phyloP scores from a whole-genome alignment of 2,329 filamentous ascomycete genomes.

The Exophiala bonariae region DNA sequence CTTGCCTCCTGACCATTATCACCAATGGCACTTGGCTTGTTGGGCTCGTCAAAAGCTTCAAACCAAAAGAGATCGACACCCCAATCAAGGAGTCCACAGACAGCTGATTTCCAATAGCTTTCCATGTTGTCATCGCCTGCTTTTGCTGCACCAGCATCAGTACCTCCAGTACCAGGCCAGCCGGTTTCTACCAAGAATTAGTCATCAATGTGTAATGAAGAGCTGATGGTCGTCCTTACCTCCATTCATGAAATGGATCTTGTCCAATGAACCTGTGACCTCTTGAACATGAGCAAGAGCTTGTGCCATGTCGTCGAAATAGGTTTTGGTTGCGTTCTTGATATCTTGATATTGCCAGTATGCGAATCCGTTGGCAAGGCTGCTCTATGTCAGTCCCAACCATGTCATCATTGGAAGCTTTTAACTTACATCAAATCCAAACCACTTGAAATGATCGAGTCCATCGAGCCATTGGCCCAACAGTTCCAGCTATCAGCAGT shows the following conservation, averaged over 20 bases:
- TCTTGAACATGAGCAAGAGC: slow-evolving; percentile 64
- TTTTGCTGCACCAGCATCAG: slow-evolving; percentile 61
- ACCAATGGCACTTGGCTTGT: slow-evolving; percentile 66
- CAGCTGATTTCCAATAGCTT: slow-evolving; percentile 60
- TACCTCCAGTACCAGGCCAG: slow-evolving; percentile 48
- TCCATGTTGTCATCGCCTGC: slow-evolving; percentile 61
- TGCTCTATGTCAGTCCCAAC: slow-evolving; percentile 1
- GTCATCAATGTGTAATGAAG: not conserved
- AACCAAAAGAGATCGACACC: slow-evolving; percentile 71
- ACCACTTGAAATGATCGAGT: slow-evolving; percentile 60
- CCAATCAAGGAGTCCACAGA: slow-evolving; percentile 66
- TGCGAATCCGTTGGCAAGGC: slow-evolving; percentile 67
- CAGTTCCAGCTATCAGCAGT: slow-evolving; percentile 76
- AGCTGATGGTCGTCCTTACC: slow-evolving; percentile 49
- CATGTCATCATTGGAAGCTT: not conserved
- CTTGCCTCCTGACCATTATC: slow-evolving; percentile 62
- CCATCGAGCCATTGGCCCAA: slow-evolving; percentile 66
- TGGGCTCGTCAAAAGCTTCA: slow-evolving; percentile 69
- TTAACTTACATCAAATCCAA: slow-evolving; percentile 58
- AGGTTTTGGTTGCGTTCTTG: slow-evolving; percentile 60
- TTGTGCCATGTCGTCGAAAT: slow-evolving; percentile 67
- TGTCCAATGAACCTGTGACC: slow-evolving; percentile 53
- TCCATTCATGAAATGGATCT: slow-evolving; percentile 67
- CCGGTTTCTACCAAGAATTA: slow-evolving; percentile 22
- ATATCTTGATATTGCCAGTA: slow-evolving; percentile 69